These are phyloP conservation scores for Trichocladium antarcticum DNA, from an alignment of 495 filamentous ascomycete species.

Conservation along the genomic window DNA sequence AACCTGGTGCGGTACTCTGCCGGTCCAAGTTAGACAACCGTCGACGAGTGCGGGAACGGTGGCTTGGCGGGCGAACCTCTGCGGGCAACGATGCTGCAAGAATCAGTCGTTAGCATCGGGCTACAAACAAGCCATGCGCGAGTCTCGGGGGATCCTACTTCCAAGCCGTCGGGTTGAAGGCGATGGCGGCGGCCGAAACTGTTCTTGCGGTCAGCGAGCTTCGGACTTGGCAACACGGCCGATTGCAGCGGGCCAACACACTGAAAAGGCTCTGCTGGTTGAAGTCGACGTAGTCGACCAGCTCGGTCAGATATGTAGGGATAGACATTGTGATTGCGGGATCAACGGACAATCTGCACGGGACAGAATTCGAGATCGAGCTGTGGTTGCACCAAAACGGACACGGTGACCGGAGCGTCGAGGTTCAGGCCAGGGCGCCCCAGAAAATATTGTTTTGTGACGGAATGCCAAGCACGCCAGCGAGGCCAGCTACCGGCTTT, in stretches of 20 bases:
- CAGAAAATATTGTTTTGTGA: too few species aligned
- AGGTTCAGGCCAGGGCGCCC: neutral
- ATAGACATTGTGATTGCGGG: constrained; percentile 21
- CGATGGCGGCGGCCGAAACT: constrained; percentile 59
- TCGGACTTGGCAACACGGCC: neutral
- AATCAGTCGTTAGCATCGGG: constrained; percentile 16
- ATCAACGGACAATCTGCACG: neutral
- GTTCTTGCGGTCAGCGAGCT: constrained; percentile 9
- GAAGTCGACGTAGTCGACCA: constrained; percentile 47
- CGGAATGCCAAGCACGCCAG: too few species aligned
- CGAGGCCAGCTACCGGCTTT: too few species aligned
- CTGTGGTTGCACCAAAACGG: neutral
- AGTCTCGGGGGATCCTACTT: constrained; percentile 44
- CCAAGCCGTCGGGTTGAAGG: constrained; percentile 72
- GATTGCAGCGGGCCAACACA: constrained; percentile 28
- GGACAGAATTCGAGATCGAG: neutral
- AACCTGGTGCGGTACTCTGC: constrained; percentile 83
- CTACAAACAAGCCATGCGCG: neutral
- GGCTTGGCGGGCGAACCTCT: constrained; percentile 42
- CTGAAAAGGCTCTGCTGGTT: constrained; percentile 52
- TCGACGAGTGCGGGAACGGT: neutral
- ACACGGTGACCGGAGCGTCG: neutral
- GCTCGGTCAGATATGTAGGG: constrained; percentile 24
- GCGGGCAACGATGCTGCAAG: constrained; percentile 49
- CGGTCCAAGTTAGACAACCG: constrained; percentile 5